phyloP scores from a whole-genome alignment of 495 filamentous ascomycete species.

The Hypoxylon rickii region DNA sequence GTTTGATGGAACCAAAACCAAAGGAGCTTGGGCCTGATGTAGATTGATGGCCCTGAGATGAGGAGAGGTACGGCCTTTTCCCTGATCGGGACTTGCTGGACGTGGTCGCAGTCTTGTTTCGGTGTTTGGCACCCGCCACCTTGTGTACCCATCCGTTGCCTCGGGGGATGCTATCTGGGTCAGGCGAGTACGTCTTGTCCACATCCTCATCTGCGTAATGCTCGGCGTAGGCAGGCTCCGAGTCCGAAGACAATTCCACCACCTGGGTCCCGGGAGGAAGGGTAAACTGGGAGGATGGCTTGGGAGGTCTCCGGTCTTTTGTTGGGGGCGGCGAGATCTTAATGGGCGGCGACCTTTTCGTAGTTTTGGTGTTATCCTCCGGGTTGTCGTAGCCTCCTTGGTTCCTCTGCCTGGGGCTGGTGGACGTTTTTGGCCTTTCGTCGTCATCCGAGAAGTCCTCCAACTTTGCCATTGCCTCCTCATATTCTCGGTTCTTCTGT shows the following conservation, averaged over 20 bases:
- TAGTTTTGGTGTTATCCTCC: background rate
- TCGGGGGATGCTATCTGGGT: conserved; percentile 22
- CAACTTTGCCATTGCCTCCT: conserved; percentile 42
- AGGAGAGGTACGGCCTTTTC: conserved; percentile 13
- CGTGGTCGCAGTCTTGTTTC: conserved; percentile 10
- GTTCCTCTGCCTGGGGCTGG: conserved; percentile 15
- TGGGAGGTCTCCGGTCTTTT: conserved; percentile 5
- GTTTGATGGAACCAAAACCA: conserved; percentile 1
- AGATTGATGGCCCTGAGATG: conserved; percentile 18
- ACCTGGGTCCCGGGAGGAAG: conserved; percentile 48
- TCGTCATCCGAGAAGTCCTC: conserved; percentile 35
- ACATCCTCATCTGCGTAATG: conserved; percentile 51
- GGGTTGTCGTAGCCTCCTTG: background rate
- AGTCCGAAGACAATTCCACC: conserved; percentile 44
- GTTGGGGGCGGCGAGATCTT: conserved; percentile 26
- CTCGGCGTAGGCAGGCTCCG: conserved; percentile 44
- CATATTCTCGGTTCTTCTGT: conserved; percentile 38
- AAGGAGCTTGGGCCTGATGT: conserved; percentile 1
- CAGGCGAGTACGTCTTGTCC: conserved; percentile 44
- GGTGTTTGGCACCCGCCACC: background rate
- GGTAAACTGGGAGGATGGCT: conserved; percentile 28
- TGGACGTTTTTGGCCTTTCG: conserved; percentile 13
- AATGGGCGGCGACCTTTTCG: conserved; percentile 11
- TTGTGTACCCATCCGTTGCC: conserved; percentile 37
- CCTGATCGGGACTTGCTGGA: conserved; percentile 1